Evolutionary conservation across 768 basidiomycete species (phyloP).

Genomic region (Clavaria fumosa): DNA sequence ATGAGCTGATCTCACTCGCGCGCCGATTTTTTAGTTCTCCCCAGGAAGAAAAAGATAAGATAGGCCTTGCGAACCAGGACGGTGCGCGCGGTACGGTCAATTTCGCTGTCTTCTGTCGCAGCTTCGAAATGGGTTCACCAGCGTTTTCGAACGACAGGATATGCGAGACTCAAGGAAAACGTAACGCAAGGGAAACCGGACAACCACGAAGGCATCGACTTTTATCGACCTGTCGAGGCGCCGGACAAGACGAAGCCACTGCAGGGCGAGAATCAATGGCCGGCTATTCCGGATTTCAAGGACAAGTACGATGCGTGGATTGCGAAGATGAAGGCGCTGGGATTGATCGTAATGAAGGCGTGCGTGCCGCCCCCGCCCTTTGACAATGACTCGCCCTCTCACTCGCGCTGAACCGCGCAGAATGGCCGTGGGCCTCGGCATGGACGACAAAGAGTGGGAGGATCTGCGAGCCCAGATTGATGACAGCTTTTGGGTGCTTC

Average conservation of each 20-base stretch:
- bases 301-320: slow-evolving; percentile 61
- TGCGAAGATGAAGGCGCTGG: slow-evolving; percentile 73
- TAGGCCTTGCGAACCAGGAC: slow-evolving; percentile 57
- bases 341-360: slow-evolving; percentile 78
- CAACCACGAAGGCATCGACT: slow-evolving; percentile 74
- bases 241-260: slow-evolving; percentile 58
- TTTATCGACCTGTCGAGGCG: slow-evolving; percentile 56
- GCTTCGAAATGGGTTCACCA: neutral
- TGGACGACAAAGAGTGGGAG: slow-evolving; percentile 55
- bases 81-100: slow-evolving; percentile 50
- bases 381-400: neutral
- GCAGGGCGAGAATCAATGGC: slow-evolving; percentile 87
- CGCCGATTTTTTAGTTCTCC: slow-evolving; percentile 59
- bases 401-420: too few relatives aligned
- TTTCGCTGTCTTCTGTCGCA: neutral
- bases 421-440: slow-evolving; percentile 69
- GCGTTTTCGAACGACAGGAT: too few relatives aligned
- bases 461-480: slow-evolving; percentile 55
- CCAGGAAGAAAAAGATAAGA: slow-evolving; percentile 62
- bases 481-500: slow-evolving; percentile 84
- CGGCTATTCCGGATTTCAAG: slow-evolving; percentile 38
- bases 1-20: slow-evolving; percentile 48
- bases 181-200: slow-evolving; percentile 76
- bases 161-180: slow-evolving; percentile 67
- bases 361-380: slow-evolving; percentile 22